phyloP scores from a whole-genome alignment of 768 basidiomycete species.

The Termitomyces heimii region DNA sequence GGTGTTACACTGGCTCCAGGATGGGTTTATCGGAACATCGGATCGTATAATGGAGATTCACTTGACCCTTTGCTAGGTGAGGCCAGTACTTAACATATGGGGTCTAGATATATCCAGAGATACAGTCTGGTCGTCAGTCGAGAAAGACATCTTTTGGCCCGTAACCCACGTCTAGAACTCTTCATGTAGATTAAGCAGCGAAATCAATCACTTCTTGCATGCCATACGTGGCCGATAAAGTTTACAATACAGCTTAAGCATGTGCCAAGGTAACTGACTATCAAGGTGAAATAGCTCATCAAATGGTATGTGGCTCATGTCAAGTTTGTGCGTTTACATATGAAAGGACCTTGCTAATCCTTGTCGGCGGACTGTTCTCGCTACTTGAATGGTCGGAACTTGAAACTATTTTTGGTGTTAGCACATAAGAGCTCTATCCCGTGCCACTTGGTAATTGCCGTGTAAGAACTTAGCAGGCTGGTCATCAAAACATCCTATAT shows the following conservation, averaged over 20 bases:
- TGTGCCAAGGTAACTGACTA: background rate
- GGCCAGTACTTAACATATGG: background rate
- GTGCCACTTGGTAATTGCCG: background rate
- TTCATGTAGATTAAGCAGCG: background rate
- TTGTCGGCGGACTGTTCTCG: background rate
- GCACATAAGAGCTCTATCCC: background rate
- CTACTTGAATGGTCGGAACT: background rate
- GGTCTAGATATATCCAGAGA: background rate
- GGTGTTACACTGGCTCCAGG: background rate
- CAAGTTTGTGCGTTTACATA: too few relatives aligned
- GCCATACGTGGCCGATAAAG: background rate
- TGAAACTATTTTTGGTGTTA: background rate
- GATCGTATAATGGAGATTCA: background rate
- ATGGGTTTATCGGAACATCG: background rate
- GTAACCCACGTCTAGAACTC: background rate
- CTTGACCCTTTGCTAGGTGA: background rate
- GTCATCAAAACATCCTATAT: background rate
- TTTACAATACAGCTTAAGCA: background rate
- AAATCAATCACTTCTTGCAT: background rate
- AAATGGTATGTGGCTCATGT: background rate
- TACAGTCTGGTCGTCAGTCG: background rate
- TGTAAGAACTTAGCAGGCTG: background rate
- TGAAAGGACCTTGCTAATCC: background rate
- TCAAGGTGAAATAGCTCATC: too few relatives aligned
- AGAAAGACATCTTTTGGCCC: background rate